These are phyloP conservation scores for Pholiota adiposa DNA, from an alignment of 1,284 basidiomycete genomes.

Conservation along the genomic window DNA sequence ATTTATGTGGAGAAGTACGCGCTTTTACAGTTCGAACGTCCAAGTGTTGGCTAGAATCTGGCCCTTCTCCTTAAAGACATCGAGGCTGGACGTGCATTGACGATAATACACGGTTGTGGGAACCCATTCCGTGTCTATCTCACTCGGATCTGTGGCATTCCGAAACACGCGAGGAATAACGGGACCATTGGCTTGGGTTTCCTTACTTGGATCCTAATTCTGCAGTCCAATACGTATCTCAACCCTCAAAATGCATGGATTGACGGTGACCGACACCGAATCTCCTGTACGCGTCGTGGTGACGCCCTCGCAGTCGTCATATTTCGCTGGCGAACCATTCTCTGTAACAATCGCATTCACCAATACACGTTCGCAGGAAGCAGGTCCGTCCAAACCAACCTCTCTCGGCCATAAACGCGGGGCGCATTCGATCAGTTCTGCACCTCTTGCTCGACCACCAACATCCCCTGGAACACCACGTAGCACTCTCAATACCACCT, in stretches of 20 bases:
- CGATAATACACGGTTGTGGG: slow-evolving; percentile 10
- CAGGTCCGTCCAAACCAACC: slow-evolving; percentile 36
- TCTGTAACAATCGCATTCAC: slow-evolving; percentile 86
- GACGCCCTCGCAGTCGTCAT: slow-evolving; percentile 84
- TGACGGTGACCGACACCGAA: slow-evolving; percentile 34
- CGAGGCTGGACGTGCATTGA: neutral
- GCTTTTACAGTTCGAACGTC: neutral
- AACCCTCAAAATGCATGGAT: slow-evolving; percentile 20
- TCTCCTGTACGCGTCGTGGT: slow-evolving; percentile 67
- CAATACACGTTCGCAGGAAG: slow-evolving; percentile 69
- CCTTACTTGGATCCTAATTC: neutral
- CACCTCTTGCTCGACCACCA: slow-evolving; percentile 73
- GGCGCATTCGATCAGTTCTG: slow-evolving; percentile 77
- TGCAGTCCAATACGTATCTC: neutral
- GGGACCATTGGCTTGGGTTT: slow-evolving; percentile 6
- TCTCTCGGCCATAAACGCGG: slow-evolving; percentile 62
- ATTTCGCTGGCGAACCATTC: slow-evolving; percentile 92
- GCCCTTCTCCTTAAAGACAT: neutral
- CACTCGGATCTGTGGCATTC: slow-evolving; percentile 8
- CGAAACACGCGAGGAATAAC: no score
- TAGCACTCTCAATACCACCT: slow-evolving; percentile 36
- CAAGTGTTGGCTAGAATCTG: neutral
- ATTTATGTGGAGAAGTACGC: neutral
- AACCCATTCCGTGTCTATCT: slow-evolving; percentile 8
- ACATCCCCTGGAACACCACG: slow-evolving; percentile 75